phyloP scores from a whole-genome alignment of 805 yeast species.

The Lachancea sp. region DNA sequence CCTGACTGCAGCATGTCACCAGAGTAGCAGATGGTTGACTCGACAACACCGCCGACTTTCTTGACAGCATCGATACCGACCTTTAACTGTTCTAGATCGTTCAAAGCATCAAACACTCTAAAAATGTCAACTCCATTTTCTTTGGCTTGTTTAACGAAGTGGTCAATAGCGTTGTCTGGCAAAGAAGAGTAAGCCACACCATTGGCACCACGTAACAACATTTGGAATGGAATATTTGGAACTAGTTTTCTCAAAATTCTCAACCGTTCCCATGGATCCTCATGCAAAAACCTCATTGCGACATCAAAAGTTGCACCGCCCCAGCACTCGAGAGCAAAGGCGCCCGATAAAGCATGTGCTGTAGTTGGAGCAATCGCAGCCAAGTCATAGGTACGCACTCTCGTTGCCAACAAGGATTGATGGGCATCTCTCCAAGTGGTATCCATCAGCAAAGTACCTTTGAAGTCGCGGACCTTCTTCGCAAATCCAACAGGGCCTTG shows the following conservation, averaged over 20 bases:
- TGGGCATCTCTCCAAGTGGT: slow-evolving; percentile 99
- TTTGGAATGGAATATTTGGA: slow-evolving; percentile 98
- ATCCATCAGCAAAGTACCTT: slow-evolving; percentile 92
- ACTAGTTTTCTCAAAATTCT: slow-evolving; percentile 81
- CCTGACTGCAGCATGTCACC: slow-evolving; percentile 97
- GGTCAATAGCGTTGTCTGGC: slow-evolving; percentile 98
- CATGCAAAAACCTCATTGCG: slow-evolving; percentile 95
- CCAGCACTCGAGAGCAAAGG: slow-evolving; percentile 98
- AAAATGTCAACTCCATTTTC: slow-evolving; percentile 94
- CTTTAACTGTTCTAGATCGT: slow-evolving; percentile 91
- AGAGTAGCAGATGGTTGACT: slow-evolving; percentile 96
- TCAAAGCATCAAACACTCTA: slow-evolving; percentile 95
- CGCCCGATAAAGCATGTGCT: slow-evolving; percentile 80
- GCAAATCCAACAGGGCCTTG: slow-evolving; percentile 90
- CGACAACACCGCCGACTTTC: slow-evolving; percentile 98
- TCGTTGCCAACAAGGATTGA: slow-evolving; percentile 93
- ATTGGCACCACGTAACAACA: slow-evolving; percentile 98
- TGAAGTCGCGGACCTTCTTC: slow-evolving; percentile 70
- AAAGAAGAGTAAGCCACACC: slow-evolving; percentile 97
- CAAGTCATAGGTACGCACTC: slow-evolving; percentile 92
- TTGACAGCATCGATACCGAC: slow-evolving; percentile 98
- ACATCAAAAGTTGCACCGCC: slow-evolving; percentile 99
- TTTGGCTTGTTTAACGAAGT: slow-evolving; percentile 91
- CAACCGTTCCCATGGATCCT: slow-evolving; percentile 98
- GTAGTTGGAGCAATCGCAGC: slow-evolving; percentile 90